Base-by-base conservation (phyloP, 768 basidiomycete genomes). In the Coprinopsis marcescibilis region DNA sequence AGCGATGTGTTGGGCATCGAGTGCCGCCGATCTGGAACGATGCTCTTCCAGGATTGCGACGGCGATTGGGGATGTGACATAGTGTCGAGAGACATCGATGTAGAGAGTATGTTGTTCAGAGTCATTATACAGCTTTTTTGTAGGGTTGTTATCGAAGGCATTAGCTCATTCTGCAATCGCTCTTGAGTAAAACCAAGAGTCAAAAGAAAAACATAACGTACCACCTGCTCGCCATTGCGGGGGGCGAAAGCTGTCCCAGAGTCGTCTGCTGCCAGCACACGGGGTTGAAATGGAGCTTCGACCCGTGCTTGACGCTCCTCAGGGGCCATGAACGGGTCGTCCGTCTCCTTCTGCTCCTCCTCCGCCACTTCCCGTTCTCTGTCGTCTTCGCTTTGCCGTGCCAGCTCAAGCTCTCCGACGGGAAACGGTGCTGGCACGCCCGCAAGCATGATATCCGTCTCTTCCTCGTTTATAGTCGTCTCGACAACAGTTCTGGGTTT, bases 81-180 rank as follows among this genome's bases (percentile, higher is more conserved):
- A n/a, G n/a, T n/a, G n/a, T n/a, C n/a, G n/a, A n/a, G n/a, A n/a
- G n/a, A n/a, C n/a, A n/a, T n/a, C n/a, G n/a, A n/a, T n/a, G n/a
- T n/a, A n/a, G n/a, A n/a, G 17, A 89, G 75, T 17, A 89, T 69
- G 60, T 78, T 81, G 55, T 81, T 78, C 38, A 91, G 68, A 2
- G 84, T 85, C 69, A 80, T 81, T 20, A 90, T 57, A 59, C 85
- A 89, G 14, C 85, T 85, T 49, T 72, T 75, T 55, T 88, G 82
- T 25, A 90, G 85, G 46, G 76, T 73, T 12, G 73, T 68, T 52
- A 91, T 81, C n/a, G 86, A 89, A 7, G 83, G 78, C 54, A 83
- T 67, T 27, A 88, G 65, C 52, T 85, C 80, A 51, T 70, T 72
- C 78, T 84, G 57, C 30, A 53, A n/a, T n/a, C n/a, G n/a, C n/a